Percentiles rank a stretch among this genome's conserved stretches.
These are phyloP conservation scores for Nepenthes gracilis DNA, from an alignment of 148 eudicot genomes.

Conservation along the genomic window DNA sequence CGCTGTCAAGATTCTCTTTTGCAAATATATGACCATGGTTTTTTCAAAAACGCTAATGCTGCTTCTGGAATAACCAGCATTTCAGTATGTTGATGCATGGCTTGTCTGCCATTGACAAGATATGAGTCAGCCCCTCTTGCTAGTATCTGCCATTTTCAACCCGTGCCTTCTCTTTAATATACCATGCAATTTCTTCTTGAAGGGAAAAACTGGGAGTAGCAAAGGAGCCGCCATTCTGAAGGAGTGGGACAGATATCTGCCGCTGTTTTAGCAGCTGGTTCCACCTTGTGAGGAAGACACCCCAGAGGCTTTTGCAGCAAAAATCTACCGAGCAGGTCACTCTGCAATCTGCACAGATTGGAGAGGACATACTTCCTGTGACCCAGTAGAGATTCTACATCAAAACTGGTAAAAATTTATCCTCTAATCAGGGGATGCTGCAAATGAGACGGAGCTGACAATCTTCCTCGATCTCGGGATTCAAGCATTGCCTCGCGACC, in stretches of 20 bases:
- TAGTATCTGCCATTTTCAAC: neutral
- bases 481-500: neutral
- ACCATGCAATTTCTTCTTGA: constrained; percentile 4
- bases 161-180: constrained; percentile 2
- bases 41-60: too few relatives aligned
- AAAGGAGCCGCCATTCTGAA: constrained; percentile 80
- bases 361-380: neutral
- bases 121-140: neutral
- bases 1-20: too few relatives aligned
- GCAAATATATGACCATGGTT: too few relatives aligned
- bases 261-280: constrained; percentile 92
- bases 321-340: constrained; percentile 47
- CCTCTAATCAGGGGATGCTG: too few relatives aligned
- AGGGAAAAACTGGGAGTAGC: constrained; percentile 94
- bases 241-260: constrained; percentile 89
- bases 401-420: too few relatives aligned
- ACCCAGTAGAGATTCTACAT: neutral
- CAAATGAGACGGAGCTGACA: neutral
- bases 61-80: too few relatives aligned
- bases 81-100: too few relatives aligned
- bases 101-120: too few relatives aligned
- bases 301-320: constrained; percentile 88
- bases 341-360: constrained; percentile 48
- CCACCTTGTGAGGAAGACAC: constrained; percentile 99
- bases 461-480: neutral